phyloP scores from a whole-genome alignment of 306 rosid genomes.

The Acacia melanoxylon region DNA sequence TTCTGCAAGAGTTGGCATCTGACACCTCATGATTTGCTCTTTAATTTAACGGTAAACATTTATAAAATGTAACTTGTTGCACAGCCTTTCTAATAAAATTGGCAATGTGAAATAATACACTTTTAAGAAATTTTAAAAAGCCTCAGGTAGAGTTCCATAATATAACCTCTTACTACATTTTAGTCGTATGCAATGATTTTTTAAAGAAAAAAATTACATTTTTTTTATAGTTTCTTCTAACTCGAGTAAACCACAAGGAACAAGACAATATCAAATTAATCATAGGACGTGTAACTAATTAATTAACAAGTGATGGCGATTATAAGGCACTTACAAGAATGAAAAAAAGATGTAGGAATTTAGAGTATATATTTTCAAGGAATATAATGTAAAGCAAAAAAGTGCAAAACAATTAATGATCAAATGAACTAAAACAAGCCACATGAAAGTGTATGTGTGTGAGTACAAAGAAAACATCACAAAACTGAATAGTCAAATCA shows the following conservation, averaged over 20 bases:
- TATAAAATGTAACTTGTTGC: neutral
- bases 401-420: neutral
- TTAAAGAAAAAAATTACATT: neutral
- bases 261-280: neutral
- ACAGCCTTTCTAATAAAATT: neutral
- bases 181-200: neutral
- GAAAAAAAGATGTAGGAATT: neutral
- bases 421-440: neutral
- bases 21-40: neutral
- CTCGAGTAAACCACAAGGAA: neutral
- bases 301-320: neutral
- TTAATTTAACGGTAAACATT: neutral
- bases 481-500: neutral
- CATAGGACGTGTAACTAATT: neutral
- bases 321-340: neutral
- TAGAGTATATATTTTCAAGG: neutral
- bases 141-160: neutral
- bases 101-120: neutral
- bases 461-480: neutral
- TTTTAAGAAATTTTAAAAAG: neutral
- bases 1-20: neutral
- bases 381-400: neutral
- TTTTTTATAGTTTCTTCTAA: neutral
- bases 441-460: neutral
- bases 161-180: neutral